A percentile compares a stretch with the other conserved stretches of the same genome.
Conservation (phyloP, 805 yeast species). For the Saccharomycopsis fodiens region DNA sequence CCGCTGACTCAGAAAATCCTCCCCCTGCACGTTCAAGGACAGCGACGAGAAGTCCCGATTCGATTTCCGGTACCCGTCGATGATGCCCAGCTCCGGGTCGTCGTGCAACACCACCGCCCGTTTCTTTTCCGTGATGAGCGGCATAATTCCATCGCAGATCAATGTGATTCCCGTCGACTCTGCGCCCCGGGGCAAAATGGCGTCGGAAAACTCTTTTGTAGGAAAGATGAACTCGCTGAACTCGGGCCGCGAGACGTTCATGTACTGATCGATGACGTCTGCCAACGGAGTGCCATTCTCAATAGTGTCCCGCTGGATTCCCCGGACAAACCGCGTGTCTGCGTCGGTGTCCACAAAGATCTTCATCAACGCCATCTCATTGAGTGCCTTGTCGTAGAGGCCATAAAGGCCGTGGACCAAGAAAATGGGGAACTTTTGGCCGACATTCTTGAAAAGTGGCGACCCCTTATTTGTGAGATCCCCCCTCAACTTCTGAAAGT, state of each 20-base stretch:
- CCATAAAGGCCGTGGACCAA: constrained; percentile 79
- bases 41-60: constrained; percentile 17
- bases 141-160: constrained; percentile 57
- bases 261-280: constrained; percentile 35
- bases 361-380: constrained; percentile 52
- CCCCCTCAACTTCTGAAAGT: constrained; percentile 13
- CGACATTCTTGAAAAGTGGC: not conserved
- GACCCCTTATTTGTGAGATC: not conserved
- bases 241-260: constrained; percentile 54
- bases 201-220: constrained; percentile 70
- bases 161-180: constrained; percentile 49
- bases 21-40: constrained; percentile 28
- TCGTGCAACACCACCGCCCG: not conserved
- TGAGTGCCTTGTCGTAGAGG: constrained; percentile 50
- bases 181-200: constrained; percentile 64
- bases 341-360: constrained; percentile 80
- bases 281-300: constrained; percentile 24
- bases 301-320: constrained; percentile 38
- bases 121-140: constrained; percentile 23
- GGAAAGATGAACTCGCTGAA: constrained; percentile 57
- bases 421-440: constrained; percentile 25
- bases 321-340: constrained; percentile 74
- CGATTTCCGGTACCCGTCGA: not conserved
- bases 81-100: not conserved
- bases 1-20: constrained; percentile 34